phyloP scores from a whole-genome alignment of 768 basidiomycete genomes.

The Suillus bovinus region DNA sequence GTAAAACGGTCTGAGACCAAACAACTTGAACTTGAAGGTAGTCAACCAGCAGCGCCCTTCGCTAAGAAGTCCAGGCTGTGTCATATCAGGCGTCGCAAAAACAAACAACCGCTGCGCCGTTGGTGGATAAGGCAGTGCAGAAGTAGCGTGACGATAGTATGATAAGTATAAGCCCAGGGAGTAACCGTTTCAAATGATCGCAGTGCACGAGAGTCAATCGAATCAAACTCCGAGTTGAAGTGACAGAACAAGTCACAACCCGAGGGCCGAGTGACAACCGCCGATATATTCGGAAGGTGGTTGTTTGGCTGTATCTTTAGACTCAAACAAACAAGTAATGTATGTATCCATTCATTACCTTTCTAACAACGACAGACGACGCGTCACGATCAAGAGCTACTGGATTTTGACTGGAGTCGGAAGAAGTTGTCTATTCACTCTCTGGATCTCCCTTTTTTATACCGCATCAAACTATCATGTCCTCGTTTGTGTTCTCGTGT shows the following conservation, averaged over 20 bases:
- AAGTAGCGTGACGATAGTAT: background rate
- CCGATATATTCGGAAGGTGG: slow-evolving; percentile 4
- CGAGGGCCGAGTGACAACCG: no score
- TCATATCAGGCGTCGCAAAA: background rate
- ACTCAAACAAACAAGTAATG: slow-evolving; percentile 32
- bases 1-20: background rate
- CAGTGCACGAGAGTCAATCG: background rate
- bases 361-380: slow-evolving; percentile 1
- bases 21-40: background rate
- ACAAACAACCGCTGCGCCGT: background rate
- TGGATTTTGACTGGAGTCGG: background rate
- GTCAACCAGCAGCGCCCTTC: background rate
- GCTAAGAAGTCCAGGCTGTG: background rate
- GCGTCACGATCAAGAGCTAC: background rate
- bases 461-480: slow-evolving; percentile 16
- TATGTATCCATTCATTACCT: background rate
- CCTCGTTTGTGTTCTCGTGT: slow-evolving; percentile 30
- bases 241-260: background rate
- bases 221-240: background rate
- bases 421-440: background rate
- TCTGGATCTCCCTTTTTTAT: no score
- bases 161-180: background rate
- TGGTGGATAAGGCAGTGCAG: background rate
- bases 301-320: slow-evolving; percentile 30
- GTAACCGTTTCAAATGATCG: background rate